Conservation (phyloP, 202 grass and related monocot genomes). For the Miscanthus sacchariflorus region DNA sequence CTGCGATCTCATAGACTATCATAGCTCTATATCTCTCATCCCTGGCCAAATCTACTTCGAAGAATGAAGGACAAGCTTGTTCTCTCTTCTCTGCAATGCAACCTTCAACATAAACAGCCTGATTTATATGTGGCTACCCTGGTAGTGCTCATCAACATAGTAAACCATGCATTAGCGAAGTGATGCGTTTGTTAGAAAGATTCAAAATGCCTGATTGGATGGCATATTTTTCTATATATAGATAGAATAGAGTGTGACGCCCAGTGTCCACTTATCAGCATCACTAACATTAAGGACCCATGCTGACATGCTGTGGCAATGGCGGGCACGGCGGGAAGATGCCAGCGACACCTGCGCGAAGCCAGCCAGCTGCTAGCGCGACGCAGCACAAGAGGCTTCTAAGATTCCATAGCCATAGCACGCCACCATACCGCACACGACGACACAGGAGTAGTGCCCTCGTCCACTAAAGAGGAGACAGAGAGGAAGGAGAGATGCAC, state of each 20-base stretch:
- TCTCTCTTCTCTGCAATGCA: background rate
- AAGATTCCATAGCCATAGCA: background rate
- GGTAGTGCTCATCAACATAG: too few species aligned
- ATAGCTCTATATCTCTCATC: too few species aligned
- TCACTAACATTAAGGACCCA: background rate
- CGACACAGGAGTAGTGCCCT: background rate
- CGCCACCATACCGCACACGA: background rate
- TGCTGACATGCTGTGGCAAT: background rate
- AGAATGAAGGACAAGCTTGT: background rate
- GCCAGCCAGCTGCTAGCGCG: constrained; percentile 29
- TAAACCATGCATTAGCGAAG: too few species aligned
- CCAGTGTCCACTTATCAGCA: background rate
- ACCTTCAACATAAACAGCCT: background rate
- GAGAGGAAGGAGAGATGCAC: constrained; percentile 39
- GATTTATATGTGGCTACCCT: too few species aligned
- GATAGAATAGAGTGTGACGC: background rate
- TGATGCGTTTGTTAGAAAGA: background rate
- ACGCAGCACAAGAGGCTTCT: constrained; percentile 2
- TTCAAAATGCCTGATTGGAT: background rate
- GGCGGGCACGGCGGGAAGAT: constrained; percentile 10
- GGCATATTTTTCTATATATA: background rate
- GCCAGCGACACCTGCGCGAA: constrained; percentile 33
- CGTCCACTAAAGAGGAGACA: background rate
- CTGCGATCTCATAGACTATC: too few species aligned
- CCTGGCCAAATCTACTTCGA: too few species aligned